Conservation (phyloP, 228 moss, liverwort and hornwort genomes). For the Sphagnum magellanicum region DNA sequence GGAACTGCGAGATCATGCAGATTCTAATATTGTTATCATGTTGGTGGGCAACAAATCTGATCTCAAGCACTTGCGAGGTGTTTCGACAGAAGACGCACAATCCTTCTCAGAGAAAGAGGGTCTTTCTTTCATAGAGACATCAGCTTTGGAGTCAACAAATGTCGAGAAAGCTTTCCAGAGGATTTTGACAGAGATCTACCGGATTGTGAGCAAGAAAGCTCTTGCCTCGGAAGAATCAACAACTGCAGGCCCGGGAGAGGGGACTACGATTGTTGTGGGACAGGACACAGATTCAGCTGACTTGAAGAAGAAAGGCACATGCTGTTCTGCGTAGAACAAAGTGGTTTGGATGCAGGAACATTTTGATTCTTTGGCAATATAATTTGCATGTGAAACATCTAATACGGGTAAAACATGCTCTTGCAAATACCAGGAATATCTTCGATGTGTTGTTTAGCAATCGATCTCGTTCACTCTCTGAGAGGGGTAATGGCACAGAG, state of each 20-base stretch:
- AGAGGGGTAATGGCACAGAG: no score
- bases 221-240: conserved; percentile 43
- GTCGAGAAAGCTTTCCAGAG: conserved; percentile 34
- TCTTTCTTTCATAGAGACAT: conserved; percentile 48
- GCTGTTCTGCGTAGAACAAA: neutral
- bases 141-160: conserved; percentile 37
- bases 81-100: conserved; percentile 30
- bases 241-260: conserved; percentile 33
- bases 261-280: conserved; percentile 34
- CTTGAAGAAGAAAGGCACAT: conserved; percentile 35
- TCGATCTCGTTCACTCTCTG: no score
- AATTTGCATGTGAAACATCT: no score
- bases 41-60: conserved; percentile 35
- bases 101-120: conserved; percentile 46
- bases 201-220: conserved; percentile 54
- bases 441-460: no score
- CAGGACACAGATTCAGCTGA: conserved; percentile 30
- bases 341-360: no score
- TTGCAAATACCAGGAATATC: no score
- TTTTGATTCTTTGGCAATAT: no score
- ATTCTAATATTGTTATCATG: conserved; percentile 37
- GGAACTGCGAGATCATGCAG: conserved; percentile 32
- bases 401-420: no score
- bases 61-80: conserved; percentile 35
- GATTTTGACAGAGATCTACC: conserved; percentile 40